Base-by-base conservation (phyloP, 2,329 filamentous ascomycete species). In the Beauveria varroae region DNA sequence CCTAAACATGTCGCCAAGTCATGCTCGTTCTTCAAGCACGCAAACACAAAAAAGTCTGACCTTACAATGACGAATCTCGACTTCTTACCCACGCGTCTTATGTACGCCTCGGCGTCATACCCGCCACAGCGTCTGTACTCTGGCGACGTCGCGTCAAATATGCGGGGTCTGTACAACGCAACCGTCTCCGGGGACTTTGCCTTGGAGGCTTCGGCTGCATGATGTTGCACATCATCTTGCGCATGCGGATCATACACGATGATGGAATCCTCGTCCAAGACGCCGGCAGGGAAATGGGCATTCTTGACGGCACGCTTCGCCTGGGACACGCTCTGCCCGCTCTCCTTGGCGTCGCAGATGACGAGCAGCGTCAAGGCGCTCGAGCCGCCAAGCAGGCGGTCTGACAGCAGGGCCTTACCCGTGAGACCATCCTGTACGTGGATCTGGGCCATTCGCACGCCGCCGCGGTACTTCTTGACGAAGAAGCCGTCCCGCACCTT, bases 11-110 rank as follows among this genome's bases (percentile, higher is more conserved):
- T 18, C 3, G n/a, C 26, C 44, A 64, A 41, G 20, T 60, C 34
- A 12, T 24, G 24, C 8, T 47, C 22, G 30, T 50, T 57, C 12
- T 62, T 41, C 5, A 57, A 60, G 10, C 59, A 47, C 8, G 63
- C 64, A 60, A 64, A 65, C 18, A 63, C 56, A 50, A 64, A 65
- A 10, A 62, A 43, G 40, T 65, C 64, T 7, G 63, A 57, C 22
- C 64, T 53, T 9, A 65, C 14, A 30, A 65, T 62, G 1, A 59
- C 52, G 34, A 62, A 65, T 5, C 24, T 40, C 2, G 59, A 52
- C 28, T 58, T 28, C 4, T 50, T 62, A 56, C 24, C 52, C 37
- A 40, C n/a, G 5, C 16, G 64, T 55, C 26, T 57, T 10, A 22
- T 49, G 59, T 34, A 63, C 9, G 24, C 63, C n/a, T 34, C 24